Conservation (phyloP, 352 stramenopile genomes). For the Phytopythium cucurbitacearum region DNA sequence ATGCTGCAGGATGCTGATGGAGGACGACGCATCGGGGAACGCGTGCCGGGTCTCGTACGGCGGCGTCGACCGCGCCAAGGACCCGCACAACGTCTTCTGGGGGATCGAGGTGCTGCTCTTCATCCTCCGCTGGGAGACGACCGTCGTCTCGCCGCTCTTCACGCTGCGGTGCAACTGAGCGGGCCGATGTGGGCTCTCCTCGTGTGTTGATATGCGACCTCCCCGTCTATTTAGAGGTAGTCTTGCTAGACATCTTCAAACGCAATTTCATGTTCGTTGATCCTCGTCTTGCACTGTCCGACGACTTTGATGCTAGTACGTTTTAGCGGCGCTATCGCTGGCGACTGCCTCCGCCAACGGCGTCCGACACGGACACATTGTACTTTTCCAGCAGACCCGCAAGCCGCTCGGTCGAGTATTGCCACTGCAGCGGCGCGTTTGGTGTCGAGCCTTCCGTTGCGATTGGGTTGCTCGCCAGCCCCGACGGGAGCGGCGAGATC, state of each 20-base stretch:
- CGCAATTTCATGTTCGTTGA: too few species aligned
- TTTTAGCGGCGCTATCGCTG: neutral
- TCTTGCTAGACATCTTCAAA: too few species aligned
- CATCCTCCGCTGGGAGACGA: conserved; percentile 37
- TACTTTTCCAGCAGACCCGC: conserved; percentile 61
- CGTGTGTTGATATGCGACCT: too few species aligned
- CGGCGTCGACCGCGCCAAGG: conserved; percentile 22
- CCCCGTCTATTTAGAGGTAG: too few species aligned
- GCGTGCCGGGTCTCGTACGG: conserved; percentile 37
- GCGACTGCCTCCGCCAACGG: neutral
- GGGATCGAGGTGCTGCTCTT: conserved; percentile 46
- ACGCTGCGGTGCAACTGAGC: conserved; percentile 28
- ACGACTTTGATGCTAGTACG: too few species aligned
- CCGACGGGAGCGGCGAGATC: neutral
- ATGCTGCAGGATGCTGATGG: conserved; percentile 25
- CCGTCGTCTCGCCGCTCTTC: conserved; percentile 39
- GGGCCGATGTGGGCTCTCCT: too few species aligned
- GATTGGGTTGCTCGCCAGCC: neutral
- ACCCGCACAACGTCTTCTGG: conserved; percentile 42
- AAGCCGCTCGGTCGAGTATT: conserved; percentile 59
- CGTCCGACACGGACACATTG: conserved; percentile 42
- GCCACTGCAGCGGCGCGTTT: conserved; percentile 13
- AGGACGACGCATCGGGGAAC: conserved; percentile 22
- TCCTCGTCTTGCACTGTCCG: too few species aligned
- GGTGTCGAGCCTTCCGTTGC: neutral